Conservation (phyloP, 2,329 filamentous ascomycete genomes). For the Apiospora aurea region DNA sequence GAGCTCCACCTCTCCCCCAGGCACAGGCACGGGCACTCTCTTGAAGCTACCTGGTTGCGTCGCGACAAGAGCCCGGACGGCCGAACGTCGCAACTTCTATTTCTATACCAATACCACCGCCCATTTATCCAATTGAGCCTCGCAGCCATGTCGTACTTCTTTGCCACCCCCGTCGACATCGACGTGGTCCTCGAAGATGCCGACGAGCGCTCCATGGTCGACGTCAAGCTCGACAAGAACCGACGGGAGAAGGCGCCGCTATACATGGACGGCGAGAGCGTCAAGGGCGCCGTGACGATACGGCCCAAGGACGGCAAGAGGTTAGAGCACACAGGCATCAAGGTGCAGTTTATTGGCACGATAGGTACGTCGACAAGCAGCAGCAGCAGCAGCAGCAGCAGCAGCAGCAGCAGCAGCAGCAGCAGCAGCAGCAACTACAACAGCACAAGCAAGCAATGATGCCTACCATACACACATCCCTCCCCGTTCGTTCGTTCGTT, state of each 20-base stretch:
- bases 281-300: slow-evolving; percentile 94
- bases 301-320: slow-evolving; percentile 98
- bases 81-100: background rate
- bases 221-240: slow-evolving; percentile 98
- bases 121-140: slow-evolving; percentile 6
- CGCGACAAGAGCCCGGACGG: background rate
- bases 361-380: slow-evolving; percentile 71
- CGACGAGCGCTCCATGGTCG: slow-evolving; percentile 93
- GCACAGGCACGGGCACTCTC: background rate
- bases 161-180: slow-evolving; percentile 97
- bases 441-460: background rate
- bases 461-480: slow-evolving; percentile 21
- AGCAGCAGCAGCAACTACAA: slow-evolving; percentile 2
- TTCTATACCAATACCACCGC: background rate
- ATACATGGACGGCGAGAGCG: slow-evolving; percentile 97
- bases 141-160: slow-evolving; percentile 88
- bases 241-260: slow-evolving; percentile 94
- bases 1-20: slow-evolving; percentile 5
- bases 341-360: slow-evolving; percentile 98
- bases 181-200: slow-evolving; percentile 96
- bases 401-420: background rate
- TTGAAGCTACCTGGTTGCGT: slow-evolving; percentile 10
- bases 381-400: background rate
- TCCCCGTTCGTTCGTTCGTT: background rate
- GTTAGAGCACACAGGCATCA: slow-evolving; percentile 97